Evolutionary conservation across 2,329 filamentous ascomycete genomes (phyloP).

Genomic region (Cladophialophora immunda): DNA sequence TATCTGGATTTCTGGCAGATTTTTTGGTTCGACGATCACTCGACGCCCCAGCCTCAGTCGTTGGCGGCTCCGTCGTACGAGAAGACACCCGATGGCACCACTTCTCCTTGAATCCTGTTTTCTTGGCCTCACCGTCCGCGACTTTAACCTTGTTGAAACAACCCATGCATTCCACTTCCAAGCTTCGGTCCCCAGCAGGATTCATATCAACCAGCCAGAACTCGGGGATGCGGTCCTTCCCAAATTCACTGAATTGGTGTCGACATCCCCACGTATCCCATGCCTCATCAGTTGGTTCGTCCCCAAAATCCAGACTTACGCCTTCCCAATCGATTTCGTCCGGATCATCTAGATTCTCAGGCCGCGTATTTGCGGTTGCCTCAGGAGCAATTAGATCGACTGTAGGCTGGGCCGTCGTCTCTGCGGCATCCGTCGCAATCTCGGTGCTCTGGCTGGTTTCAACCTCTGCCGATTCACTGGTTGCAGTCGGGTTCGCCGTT

Average conservation of each 20-base stretch:
- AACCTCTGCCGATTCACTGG: neutral
- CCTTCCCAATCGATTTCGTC: slow-evolving; percentile 39
- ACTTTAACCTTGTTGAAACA: slow-evolving; percentile 33
- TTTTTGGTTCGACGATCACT: neutral
- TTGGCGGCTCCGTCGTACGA: neutral
- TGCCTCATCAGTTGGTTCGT: slow-evolving; percentile 34
- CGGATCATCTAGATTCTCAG: slow-evolving; percentile 31
- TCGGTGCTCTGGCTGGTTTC: neutral
- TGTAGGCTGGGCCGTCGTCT: neutral
- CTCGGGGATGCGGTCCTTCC: slow-evolving; percentile 17
- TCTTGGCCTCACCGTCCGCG: neutral
- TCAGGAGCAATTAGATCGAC: slow-evolving; percentile 7
- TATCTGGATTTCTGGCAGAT: neutral
- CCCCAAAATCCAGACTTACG: slow-evolving; percentile 51
- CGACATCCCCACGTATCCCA: slow-evolving; percentile 35
- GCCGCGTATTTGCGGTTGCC: neutral
- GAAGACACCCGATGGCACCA: neutral
- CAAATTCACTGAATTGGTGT: slow-evolving; percentile 26
- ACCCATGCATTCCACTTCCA: slow-evolving; percentile 34
- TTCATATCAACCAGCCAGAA: slow-evolving; percentile 26
- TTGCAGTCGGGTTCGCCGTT: neutral
- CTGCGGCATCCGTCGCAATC: neutral
- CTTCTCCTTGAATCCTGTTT: neutral
- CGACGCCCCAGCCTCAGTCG: neutral
- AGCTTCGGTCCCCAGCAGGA: neutral